Conservation (phyloP, 306 rosid genomes). For the Vigna trinervia region DNA sequence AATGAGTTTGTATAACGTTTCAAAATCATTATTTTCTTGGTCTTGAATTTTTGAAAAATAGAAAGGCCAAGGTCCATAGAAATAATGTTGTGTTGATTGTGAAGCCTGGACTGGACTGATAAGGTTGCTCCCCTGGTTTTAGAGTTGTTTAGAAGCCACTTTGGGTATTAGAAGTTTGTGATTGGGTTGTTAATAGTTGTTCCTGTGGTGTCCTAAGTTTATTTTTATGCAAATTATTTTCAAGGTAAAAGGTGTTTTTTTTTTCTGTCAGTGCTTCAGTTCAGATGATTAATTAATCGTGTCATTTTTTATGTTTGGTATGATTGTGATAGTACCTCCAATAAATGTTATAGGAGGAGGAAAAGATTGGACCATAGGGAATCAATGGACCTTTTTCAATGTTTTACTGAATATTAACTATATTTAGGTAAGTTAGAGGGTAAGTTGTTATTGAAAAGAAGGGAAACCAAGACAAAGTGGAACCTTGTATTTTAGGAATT, state of each 20-base stretch:
- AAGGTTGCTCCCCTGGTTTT: neutral
- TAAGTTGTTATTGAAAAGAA: neutral
- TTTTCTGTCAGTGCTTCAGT: neutral
- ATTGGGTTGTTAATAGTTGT: neutral
- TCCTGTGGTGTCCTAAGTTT: constrained; percentile 13
- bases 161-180: constrained; percentile 11
- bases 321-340: neutral
- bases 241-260: neutral
- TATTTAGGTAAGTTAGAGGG: neutral
- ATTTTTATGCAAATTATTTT: constrained; percentile 23
- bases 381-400: neutral
- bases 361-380: neutral
- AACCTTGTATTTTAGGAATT: neutral
- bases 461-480: neutral
- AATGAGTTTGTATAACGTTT: neutral
- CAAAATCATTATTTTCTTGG: constrained; percentile 1
- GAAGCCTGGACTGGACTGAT: neutral
- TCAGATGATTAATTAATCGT: neutral
- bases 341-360: neutral
- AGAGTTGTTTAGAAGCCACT: constrained; percentile 7
- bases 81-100: neutral
- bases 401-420: neutral
- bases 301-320: neutral
- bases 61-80: neutral
- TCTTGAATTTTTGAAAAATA: constrained; percentile 11